Percentiles rank a stretch among this genome's conserved stretches.
Evolutionary conservation across 805 yeast species (phyloP).

Genomic region (Ogataea nonfermentans): DNA sequence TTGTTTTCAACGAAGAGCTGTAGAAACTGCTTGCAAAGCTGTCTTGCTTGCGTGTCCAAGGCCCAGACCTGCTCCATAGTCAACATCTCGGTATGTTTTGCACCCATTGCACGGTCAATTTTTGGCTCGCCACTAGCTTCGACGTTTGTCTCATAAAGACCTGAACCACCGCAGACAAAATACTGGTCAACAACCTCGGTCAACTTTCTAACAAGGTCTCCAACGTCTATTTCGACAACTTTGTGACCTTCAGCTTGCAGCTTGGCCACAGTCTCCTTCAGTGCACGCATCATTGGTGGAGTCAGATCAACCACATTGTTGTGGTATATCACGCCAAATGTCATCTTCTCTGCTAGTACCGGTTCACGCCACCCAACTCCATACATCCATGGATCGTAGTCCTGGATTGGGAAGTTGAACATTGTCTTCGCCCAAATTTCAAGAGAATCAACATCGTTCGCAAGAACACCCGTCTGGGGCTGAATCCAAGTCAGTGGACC

Average conservation of each 20-base stretch:
- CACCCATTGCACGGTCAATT: constrained; percentile 4
- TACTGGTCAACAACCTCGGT: constrained; percentile 8
- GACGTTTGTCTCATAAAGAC: constrained; percentile 1
- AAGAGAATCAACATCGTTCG: constrained; percentile 50
- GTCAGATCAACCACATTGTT: constrained; percentile 46
- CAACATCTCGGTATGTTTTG: background rate
- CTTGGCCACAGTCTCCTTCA: constrained; percentile 5
- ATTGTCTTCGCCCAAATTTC: constrained; percentile 44
- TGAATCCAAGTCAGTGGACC: constrained; percentile 53
- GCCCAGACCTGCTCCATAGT: constrained; percentile 5
- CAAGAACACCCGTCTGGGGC: constrained; percentile 36
- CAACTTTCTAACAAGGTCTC: constrained; percentile 5
- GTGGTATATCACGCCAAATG: constrained; percentile 42
- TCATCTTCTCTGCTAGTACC: constrained; percentile 30
- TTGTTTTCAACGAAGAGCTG: constrained; percentile 6
- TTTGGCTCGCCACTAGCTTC: constrained; percentile 9
- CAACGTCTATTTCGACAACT: constrained; percentile 43
- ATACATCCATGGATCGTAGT: constrained; percentile 49
- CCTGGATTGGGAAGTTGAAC: constrained; percentile 51
- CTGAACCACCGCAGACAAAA: constrained; percentile 5
- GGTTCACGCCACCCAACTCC: constrained; percentile 45
- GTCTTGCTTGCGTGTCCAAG: constrained; percentile 5
- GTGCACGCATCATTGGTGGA: constrained; percentile 6
- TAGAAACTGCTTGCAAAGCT: constrained; percentile 2
- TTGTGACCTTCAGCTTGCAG: constrained; percentile 42